Conservation (phyloP, 352 stramenopile species). For the Phytophthora vignae region DNA sequence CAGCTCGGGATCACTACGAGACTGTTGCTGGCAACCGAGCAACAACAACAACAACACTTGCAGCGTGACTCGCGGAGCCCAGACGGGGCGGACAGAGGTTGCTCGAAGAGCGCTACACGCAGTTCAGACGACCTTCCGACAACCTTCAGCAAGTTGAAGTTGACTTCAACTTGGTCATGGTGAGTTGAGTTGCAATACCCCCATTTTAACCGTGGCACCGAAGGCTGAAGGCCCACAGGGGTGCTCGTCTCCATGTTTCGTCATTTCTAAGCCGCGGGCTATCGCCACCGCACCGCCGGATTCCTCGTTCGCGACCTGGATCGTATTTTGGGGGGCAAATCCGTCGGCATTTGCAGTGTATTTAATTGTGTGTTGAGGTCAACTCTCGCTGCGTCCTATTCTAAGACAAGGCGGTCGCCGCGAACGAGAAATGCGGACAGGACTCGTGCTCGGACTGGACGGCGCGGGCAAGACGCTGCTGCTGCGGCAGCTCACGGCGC, state of each 20-base stretch:
- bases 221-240: background rate
- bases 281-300: background rate
- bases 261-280: background rate
- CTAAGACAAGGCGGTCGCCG: background rate
- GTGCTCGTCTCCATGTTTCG: background rate
- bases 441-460: constrained; percentile 70
- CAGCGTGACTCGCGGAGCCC: constrained; percentile 1
- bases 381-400: background rate
- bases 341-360: too few species aligned
- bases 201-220: background rate
- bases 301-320: background rate
- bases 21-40: too few species aligned
- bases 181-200: background rate
- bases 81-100: background rate
- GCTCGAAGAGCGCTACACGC: background rate
- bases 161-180: background rate
- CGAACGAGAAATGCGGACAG: constrained; percentile 53
- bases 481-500: constrained; percentile 61
- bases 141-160: background rate
- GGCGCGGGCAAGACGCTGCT: constrained; percentile 78
- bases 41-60: background rate
- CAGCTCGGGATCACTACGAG: background rate
- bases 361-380: too few species aligned
- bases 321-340: background rate
- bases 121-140: background rate